Evolutionary conservation across 768 basidiomycete genomes (phyloP).

Genomic region (Calocybe indica): DNA sequence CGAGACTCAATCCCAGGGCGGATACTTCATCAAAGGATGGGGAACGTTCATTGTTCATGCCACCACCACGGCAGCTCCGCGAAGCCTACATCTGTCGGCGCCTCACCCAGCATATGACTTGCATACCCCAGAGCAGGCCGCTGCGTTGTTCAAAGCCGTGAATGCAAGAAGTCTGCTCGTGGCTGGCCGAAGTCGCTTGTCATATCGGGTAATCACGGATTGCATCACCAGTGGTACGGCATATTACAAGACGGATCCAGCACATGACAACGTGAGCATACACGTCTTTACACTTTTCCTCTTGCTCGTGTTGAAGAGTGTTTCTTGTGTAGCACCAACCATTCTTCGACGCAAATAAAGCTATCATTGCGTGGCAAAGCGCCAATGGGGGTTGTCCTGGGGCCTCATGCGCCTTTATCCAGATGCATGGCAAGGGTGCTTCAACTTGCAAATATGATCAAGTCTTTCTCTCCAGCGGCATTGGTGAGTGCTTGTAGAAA

Average conservation of each 20-base stretch:
- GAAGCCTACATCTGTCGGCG: conserved; percentile 36
- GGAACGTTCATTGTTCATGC: conserved; percentile 22
- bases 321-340: conserved; percentile 31
- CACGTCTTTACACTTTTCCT: background rate
- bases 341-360: conserved; percentile 33
- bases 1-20: conserved; percentile 13
- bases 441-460: conserved; percentile 31
- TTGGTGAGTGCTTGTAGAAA: conserved; percentile 24
- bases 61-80: conserved; percentile 18
- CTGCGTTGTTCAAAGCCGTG: conserved; percentile 29
- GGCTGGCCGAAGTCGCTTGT: conserved; percentile 30
- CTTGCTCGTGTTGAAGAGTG: background rate
- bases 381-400: conserved; percentile 30
- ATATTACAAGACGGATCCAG: conserved; percentile 41
- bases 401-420: conserved; percentile 36
- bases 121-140: conserved; percentile 33
- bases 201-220: conserved; percentile 23
- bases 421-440: conserved; percentile 40
- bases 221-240: conserved; percentile 21
- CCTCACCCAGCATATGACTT: conserved; percentile 39
- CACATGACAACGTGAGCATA: conserved; percentile 34
- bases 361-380: conserved; percentile 35
- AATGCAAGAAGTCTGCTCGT: conserved; percentile 37
- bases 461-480: conserved; percentile 40
- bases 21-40: conserved; percentile 26